Evolutionary conservation across 345 rosid genomes (phyloP), one percentile per base, ranked within the genome.

Genomic region (Schrenkiella parvula): DNA sequence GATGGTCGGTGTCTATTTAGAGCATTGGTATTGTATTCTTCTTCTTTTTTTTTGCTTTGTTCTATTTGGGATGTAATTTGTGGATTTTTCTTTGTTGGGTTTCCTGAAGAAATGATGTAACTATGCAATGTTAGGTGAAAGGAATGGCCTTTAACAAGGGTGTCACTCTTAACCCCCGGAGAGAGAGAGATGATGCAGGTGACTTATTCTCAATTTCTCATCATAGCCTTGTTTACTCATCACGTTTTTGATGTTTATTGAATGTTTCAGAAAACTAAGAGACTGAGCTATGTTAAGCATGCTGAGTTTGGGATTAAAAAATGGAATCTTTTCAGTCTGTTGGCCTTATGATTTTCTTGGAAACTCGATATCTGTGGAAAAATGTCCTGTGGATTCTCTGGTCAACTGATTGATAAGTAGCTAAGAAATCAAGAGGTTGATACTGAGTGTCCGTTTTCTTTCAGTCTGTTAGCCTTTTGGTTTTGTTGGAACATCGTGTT

Each of bases 61-160:
- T 50, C 55, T 4, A 11, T n/a, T 37, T 43, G 43, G n/a, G n/a
- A 17, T 43, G 10, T 42, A 2, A 42, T 15, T 42, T 1, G 19
- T 42, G 7, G 48, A 43, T 15, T 17, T 3, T 17, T 43, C 10
- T 17, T 1, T 43, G 48, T 15, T 43, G 5, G 55, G 58, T 17
- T 50, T 26, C 8, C 21, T 64, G 39, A 59, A 66, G 64, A 19
- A 38, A 46, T 32, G 37, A 34, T 58, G 38, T 68, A 51, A 28
- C 39, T 48, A 14, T 31, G 74, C 43, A 69, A 64, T 76, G 35
- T 68, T 77, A 93, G 97, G 98, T 86, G 43, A 93, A 93, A 86
- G 98, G 98, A 39, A 93, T 90, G 98, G 93, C 97, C 69, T 84
- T 85, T 53, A 87, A 89, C 85, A 89, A 89, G 64, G 97, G 95